Evolutionary conservation across 192 early-diverging fungal species (phyloP).

Genomic region (Coemansia sp.): DNA sequence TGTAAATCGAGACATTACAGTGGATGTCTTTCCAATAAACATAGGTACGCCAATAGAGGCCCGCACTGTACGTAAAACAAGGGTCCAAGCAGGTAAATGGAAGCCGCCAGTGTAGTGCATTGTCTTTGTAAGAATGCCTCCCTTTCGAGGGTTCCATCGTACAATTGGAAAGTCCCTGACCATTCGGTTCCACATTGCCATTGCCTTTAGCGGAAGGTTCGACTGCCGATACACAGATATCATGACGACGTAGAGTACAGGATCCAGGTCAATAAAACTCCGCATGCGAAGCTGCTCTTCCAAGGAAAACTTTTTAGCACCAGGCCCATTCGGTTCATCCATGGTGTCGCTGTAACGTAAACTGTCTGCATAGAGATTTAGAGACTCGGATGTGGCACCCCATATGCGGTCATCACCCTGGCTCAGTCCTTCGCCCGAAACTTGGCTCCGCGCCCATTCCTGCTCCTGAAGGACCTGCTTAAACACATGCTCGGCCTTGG

Average conservation of each 20-base stretch:
- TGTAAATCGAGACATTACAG: slow-evolving; percentile 17
- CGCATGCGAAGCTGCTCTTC: slow-evolving; percentile 24
- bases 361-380: slow-evolving; percentile 32
- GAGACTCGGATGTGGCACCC: slow-evolving; percentile 11
- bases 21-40: slow-evolving; percentile 5
- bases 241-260: slow-evolving; percentile 50
- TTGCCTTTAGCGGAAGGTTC: slow-evolving; percentile 26
- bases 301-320: background rate
- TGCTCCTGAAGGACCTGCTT: slow-evolving; percentile 40
- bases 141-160: slow-evolving; percentile 46
- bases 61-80: slow-evolving; percentile 32
- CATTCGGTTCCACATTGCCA: slow-evolving; percentile 48
- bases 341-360: slow-evolving; percentile 9
- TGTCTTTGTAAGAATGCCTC: slow-evolving; percentile 32
- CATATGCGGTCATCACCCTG: background rate
- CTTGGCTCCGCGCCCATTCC: slow-evolving; percentile 20
- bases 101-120: slow-evolving; percentile 36
- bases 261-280: slow-evolving; percentile 48
- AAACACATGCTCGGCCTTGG: slow-evolving; percentile 40
- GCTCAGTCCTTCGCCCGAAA: background rate
- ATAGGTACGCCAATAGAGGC: slow-evolving; percentile 25
- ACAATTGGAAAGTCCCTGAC: slow-evolving; percentile 45
- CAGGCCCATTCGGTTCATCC: slow-evolving; percentile 1
- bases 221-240: slow-evolving; percentile 37
- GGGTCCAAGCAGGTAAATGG: slow-evolving; percentile 35